Evolutionary conservation across 1,284 basidiomycete species (phyloP), one percentile per base, ranked within the genome.

Genomic region (Ganoderma multipileum): DNA sequence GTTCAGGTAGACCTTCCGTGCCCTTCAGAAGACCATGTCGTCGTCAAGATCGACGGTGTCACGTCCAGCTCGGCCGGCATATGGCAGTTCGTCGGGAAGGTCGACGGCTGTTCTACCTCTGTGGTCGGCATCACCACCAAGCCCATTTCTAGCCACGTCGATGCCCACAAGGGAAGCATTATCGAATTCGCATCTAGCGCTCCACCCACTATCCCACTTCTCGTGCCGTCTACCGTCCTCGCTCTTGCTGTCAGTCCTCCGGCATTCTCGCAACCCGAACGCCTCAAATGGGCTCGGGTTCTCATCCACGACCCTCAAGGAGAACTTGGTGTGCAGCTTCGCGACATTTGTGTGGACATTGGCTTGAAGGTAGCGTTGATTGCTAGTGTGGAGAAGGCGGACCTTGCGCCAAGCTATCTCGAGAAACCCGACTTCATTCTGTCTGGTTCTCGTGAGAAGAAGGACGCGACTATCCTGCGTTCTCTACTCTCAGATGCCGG

Each of bases 51-150:
- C 16, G 54, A 33, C 2, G 33, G 63, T 4, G 64, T 69, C 4
- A 60, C 58, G 3, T 28, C 63, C 8, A 41, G 44, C 18, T 52
- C n/a, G 28, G 39, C n/a, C 8, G 38, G 55, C 20, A 8, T 59
- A 7, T 65, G 38, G 63, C 57, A 54, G 28, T 68, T 59, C 41
- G 30, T 41, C 28, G 69, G 65, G 23, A 39, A 2, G 38, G 36
- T 41, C 9, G 68, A 58, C 12, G 67, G 67, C 26, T 3, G 38
- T 60, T 52, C 68, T 28, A 33, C 38, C 16, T 26, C 26, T 20
- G 68, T 71, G 7, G 68, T 55, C 5, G 70, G 70, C 18, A 44
- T 71, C 23, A 26, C 70, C 2, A 39, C 59, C n/a, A 63, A 55
- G 3, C 41, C 68, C 4, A 30, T 69, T 4, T 28, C 47, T 2